These are phyloP conservation scores for Antrodiella citrinella DNA, from an alignment of 768 basidiomycete species.

Conservation along the genomic window DNA sequence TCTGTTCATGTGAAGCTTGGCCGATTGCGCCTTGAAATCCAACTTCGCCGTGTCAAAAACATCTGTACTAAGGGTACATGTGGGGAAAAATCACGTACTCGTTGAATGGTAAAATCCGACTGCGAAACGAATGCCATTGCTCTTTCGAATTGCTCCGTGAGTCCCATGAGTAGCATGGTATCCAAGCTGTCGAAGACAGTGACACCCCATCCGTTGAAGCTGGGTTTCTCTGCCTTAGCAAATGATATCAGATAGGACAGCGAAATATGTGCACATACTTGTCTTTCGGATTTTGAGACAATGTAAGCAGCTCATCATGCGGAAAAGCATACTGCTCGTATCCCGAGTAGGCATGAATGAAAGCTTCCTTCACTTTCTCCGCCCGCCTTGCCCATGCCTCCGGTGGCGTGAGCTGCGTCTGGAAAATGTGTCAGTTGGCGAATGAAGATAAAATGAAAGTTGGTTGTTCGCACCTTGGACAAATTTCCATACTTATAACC, in stretches of 20 bases:
- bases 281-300: slow-evolving; percentile 39
- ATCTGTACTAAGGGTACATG: background rate
- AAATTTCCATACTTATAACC: no score
- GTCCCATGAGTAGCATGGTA: slow-evolving; percentile 76
- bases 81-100: background rate
- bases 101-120: slow-evolving; percentile 36
- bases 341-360: slow-evolving; percentile 56
- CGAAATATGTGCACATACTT: slow-evolving; percentile 44
- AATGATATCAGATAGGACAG: no score
- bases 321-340: slow-evolving; percentile 54
- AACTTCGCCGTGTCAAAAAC: no score
- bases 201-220: slow-evolving; percentile 77
- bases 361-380: slow-evolving; percentile 50
- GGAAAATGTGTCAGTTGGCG: background rate
- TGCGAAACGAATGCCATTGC: slow-evolving; percentile 47
- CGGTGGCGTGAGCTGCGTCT: no score
- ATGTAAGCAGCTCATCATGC: slow-evolving; percentile 53
- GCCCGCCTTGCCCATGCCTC: slow-evolving; percentile 46
- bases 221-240: slow-evolving; percentile 26
- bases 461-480: no score
- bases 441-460: no score
- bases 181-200: slow-evolving; percentile 79
- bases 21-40: no score
- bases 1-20: background rate
- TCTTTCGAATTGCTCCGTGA: slow-evolving; percentile 60